phyloP scores from a whole-genome alignment of 805 yeast genomes.

The Kluyveromyces starmeri region DNA sequence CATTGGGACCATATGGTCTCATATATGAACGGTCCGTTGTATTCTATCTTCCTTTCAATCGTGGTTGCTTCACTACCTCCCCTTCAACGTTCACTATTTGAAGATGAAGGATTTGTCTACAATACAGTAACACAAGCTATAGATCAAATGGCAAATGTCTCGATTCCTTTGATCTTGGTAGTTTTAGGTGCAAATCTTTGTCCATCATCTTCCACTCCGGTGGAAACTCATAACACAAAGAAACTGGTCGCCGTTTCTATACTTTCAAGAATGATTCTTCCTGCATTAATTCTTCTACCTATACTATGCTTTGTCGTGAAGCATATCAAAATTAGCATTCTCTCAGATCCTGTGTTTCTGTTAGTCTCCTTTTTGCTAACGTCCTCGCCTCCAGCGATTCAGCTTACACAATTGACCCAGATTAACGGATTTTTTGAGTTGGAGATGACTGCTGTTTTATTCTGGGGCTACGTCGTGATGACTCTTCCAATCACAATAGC shows the following conservation, averaged over 20 bases:
- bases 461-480: constrained; percentile 58
- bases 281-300: constrained; percentile 46
- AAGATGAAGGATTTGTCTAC: constrained; percentile 37
- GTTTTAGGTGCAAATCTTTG: constrained; percentile 54
- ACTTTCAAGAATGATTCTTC: constrained; percentile 52
- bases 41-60: constrained; percentile 53
- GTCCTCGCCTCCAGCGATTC: constrained; percentile 60
- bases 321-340: constrained; percentile 37
- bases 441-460: constrained; percentile 57
- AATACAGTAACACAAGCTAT: constrained; percentile 46
- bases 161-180: constrained; percentile 52
- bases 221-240: constrained; percentile 34
- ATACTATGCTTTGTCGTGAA: constrained; percentile 43
- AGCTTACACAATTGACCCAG: constrained; percentile 56
- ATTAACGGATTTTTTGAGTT: constrained; percentile 49
- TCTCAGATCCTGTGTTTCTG: constrained; percentile 51
- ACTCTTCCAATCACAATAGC: constrained; percentile 51
- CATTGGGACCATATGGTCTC: constrained; percentile 16
- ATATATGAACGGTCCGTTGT: constrained; percentile 60
- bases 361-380: constrained; percentile 51
- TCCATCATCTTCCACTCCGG: constrained; percentile 40
- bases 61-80: constrained; percentile 49
- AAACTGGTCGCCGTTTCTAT: constrained; percentile 44
- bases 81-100: constrained; percentile 38
- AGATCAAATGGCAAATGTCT: constrained; percentile 45